phyloP scores from a whole-genome alignment of 805 yeast genomes.

The Nematodospora valgi region DNA sequence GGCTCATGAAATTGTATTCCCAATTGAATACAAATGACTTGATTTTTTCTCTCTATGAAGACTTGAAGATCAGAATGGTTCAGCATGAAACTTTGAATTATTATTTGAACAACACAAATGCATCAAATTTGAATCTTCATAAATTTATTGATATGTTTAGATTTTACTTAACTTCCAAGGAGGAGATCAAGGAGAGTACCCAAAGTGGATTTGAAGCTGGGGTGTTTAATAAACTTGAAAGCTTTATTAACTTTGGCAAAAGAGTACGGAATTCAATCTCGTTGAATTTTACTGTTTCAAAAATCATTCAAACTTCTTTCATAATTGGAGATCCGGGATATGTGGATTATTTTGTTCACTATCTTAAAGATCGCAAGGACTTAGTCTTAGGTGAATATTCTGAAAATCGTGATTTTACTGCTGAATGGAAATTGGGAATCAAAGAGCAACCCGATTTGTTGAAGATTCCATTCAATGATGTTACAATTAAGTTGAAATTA shows the following conservation, averaged over 20 bases:
- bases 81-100: conserved; percentile 71
- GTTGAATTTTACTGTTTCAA: conserved; percentile 33
- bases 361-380: conserved; percentile 14
- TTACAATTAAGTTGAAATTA: conserved; percentile 33
- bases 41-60: conserved; percentile 49
- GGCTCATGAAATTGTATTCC: conserved; percentile 66
- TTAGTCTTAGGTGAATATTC: conserved; percentile 9
- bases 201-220: conserved; percentile 53
- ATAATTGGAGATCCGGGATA: conserved; percentile 30
- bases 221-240: conserved; percentile 63
- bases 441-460: conserved; percentile 17
- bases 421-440: conserved; percentile 51
- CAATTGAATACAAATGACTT: conserved; percentile 51
- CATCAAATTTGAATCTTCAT: conserved; percentile 39
- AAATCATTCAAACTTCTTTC: conserved; percentile 30
- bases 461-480: conserved; percentile 10
- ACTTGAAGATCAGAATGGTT: conserved; percentile 64
- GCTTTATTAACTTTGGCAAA: conserved; percentile 59
- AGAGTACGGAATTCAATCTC: conserved; percentile 51
- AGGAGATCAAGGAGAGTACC: conserved; percentile 48
- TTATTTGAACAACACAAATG: conserved; percentile 40
- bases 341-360: conserved; percentile 21
- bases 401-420: conserved; percentile 62
- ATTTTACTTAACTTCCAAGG: conserved; percentile 53
- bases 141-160: conserved; percentile 30